A percentile compares a stretch with the other conserved stretches of the same genome.
These are phyloP conservation scores for Solanum clarkiae DNA, from an alignment of 257 asterid species.

Conservation along the genomic window DNA sequence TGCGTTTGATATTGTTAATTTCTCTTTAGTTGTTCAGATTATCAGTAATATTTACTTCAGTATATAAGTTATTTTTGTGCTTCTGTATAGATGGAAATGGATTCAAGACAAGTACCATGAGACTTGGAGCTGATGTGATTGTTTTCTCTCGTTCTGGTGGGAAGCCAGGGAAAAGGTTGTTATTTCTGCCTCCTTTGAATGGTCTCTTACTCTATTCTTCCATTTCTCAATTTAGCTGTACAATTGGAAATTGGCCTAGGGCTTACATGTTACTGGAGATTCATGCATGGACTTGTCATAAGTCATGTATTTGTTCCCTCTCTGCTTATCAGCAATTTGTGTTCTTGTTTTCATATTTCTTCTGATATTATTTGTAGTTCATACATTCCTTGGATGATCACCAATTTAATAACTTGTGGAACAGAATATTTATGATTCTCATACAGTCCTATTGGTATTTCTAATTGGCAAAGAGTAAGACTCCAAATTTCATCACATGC, in stretches of 20 bases:
- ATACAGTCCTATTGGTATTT: background rate
- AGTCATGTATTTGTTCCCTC: background rate
- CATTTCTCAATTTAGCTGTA: background rate
- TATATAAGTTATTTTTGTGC: constrained; percentile 4
- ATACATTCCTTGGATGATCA: background rate
- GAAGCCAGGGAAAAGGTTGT: constrained; percentile 52
- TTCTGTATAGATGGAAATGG: constrained; percentile 82
- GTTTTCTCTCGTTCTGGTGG: constrained; percentile 78
- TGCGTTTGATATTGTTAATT: background rate
- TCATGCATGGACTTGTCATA: background rate
- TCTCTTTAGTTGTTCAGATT: background rate
- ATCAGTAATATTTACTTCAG: background rate
- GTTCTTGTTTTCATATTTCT: background rate
- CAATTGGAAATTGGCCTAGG: background rate
- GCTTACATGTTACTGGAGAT: background rate
- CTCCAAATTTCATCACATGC: background rate
- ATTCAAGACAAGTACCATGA: constrained; percentile 98
- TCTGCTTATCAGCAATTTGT: background rate
- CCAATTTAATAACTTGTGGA: background rate
- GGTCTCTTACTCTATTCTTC: background rate
- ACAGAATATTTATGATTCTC: background rate
- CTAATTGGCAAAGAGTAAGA: background rate
- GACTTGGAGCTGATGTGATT: constrained; percentile 98
- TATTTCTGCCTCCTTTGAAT: background rate
- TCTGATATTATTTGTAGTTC: background rate